phyloP scores from a whole-genome alignment of 352 stramenopile species.

The Phytophthora brassicae region DNA sequence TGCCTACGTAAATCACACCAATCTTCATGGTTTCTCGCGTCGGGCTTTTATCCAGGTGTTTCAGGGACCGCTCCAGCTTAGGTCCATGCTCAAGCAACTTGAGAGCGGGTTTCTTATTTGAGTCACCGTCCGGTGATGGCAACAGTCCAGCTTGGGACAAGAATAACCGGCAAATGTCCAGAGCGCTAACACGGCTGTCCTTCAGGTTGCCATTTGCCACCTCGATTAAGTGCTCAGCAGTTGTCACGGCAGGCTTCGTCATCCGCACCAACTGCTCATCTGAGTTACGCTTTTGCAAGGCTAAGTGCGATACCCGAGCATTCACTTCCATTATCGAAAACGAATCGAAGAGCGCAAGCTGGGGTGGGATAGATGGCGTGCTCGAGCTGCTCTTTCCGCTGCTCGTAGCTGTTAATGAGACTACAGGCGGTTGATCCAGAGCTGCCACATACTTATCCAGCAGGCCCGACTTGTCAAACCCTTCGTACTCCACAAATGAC shows the following conservation, averaged over 20 bases:
- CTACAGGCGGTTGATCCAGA: constrained; percentile 47
- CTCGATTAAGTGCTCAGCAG: constrained; percentile 38
- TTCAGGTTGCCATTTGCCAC: constrained; percentile 26
- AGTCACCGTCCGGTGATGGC: constrained; percentile 60
- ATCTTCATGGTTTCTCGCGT: constrained; percentile 91
- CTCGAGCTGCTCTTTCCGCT: constrained; percentile 34
- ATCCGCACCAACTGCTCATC: constrained; percentile 40
- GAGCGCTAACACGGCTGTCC: constrained; percentile 54
- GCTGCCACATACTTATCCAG: constrained; percentile 81
- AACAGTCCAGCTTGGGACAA: constrained; percentile 74
- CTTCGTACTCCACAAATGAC: constrained; percentile 59
- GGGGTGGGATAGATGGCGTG: constrained; percentile 51
- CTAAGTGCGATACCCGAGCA: constrained; percentile 65
- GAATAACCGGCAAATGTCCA: constrained; percentile 85
- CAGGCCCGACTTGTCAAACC: constrained; percentile 70
- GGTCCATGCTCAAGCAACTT: constrained; percentile 71
- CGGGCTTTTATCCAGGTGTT: constrained; percentile 83
- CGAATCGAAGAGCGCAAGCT: constrained; percentile 79
- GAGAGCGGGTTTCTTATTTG: constrained; percentile 53
- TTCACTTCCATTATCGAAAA: constrained; percentile 91
- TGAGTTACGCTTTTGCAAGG: constrained; percentile 46
- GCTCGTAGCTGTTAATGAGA: constrained; percentile 20
- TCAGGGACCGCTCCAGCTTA: constrained; percentile 80
- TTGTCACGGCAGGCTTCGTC: constrained; percentile 42
- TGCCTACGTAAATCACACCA: constrained; percentile 84